Evolutionary conservation across 345 rosid species (phyloP).

Genomic region (Carallia brachiata): DNA sequence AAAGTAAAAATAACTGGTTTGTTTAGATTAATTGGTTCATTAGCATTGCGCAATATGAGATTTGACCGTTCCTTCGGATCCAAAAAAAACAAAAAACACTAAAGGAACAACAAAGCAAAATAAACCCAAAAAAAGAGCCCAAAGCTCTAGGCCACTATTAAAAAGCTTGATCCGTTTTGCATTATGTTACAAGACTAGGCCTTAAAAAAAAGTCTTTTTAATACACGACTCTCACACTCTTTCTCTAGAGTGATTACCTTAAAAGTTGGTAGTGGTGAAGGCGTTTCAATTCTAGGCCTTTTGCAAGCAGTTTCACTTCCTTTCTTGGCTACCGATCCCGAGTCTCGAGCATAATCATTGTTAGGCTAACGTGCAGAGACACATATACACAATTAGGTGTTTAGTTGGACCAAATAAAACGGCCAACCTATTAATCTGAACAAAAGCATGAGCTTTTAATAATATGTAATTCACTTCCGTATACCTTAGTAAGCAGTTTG

Average conservation of each 20-base stretch:
- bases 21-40: too few relatives aligned
- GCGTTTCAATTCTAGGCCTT: conserved; percentile 34
- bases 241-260: conserved; percentile 17
- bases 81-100: too few relatives aligned
- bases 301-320: conserved; percentile 28
- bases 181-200: neutral
- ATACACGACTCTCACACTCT: neutral
- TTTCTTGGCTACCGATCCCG: conserved; percentile 18
- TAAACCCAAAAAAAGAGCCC: neutral
- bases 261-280: conserved; percentile 35
- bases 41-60: too few relatives aligned
- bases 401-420: neutral
- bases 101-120: neutral
- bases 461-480: neutral
- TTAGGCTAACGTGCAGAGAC: conserved; percentile 2
- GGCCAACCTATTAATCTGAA: neutral
- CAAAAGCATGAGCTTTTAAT: neutral
- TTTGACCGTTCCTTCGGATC: too few relatives aligned
- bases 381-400: neutral
- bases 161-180: neutral
- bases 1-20: too few relatives aligned
- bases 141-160: neutral
- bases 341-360: conserved; percentile 12
- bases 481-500: conserved; percentile 19
- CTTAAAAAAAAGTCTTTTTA: too few relatives aligned